Evolutionary conservation across 2,329 filamentous ascomycete genomes (phyloP).

Genomic region (Fusarium penzigii): DNA sequence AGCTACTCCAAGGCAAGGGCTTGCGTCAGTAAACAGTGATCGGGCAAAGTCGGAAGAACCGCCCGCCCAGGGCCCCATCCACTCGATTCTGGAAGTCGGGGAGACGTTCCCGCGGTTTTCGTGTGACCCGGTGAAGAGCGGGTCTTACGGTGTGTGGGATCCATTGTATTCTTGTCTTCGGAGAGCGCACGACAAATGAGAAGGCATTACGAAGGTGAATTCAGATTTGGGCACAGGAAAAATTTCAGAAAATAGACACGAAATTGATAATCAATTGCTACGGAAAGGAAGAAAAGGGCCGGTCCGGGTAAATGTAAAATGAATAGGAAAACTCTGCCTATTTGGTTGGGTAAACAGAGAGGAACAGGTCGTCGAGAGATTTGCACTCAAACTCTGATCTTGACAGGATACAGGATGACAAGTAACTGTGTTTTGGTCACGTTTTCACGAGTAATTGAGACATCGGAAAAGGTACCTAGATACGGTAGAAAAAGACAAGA

Average conservation of each 20-base stretch:
- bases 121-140: conserved; percentile 21
- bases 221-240: neutral
- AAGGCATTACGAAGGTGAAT: neutral
- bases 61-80: neutral
- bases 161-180: neutral
- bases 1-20: neutral
- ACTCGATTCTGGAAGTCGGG: conserved; percentile 25
- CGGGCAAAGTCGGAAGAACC: conserved; percentile 27
- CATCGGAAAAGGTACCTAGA: neutral
- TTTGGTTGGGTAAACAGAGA: neutral
- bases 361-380: neutral
- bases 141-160: conserved; percentile 9
- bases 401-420: no score
- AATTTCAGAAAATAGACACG: neutral
- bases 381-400: neutral
- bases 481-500: neutral
- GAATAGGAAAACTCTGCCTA: neutral
- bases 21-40: conserved; percentile 12
- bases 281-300: neutral
- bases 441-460: no score
- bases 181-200: conserved; percentile 13
- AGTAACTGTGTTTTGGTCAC: no score
- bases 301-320: neutral
- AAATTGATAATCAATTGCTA: neutral
- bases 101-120: conserved; percentile 22